Evolutionary conservation across 768 basidiomycete genomes (phyloP), one percentile per base, ranked within the genome.

Genomic region (Lentinula lateritia): DNA sequence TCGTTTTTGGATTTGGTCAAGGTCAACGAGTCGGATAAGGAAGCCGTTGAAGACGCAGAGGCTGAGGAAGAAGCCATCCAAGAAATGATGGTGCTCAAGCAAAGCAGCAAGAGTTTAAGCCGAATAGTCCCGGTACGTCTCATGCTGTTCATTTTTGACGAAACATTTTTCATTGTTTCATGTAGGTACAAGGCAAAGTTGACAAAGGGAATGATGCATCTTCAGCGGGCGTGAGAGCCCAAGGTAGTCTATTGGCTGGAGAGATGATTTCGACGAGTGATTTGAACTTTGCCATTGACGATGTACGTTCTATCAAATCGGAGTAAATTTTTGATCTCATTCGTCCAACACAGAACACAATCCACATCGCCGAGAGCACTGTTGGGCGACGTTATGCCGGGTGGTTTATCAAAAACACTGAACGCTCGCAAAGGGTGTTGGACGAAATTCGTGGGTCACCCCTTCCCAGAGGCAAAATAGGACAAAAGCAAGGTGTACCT

Each of bases 11-110:
- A 61, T 13, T 42, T 45, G 55, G 55, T 28, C 46, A 59, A 48
- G 45, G 18, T 59, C 41, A 34, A n/a, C 23, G 56, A 48, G 15
- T 34, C 56, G 16, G 56, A 42, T 9, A 23, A 48, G 41, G 46
- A 57, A 54, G 38, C 53, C 36, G 48, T 28, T 46, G 63, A 54
- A 41, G 53, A 13, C 2, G 53, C 34, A 2, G 86, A 84, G 48
- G 91, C 92, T 65, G 96, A 98, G 75, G 96, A 98, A 70, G 90
- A 92, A 73, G 89, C 98, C 69, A 81, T 99, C 62, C 91, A 95
- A 75, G 92, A 96, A 82, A 84, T 98, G 82, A 97, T 98, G 94
- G 88, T 93, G 48, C 84, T 97, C 76, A 98, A 99, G 79, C 88
- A 90, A 64, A 86, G 87, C 0, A 91, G 90, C 67, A 80, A 93